These are phyloP conservation scores for Apophysomyces sp. DNA, from an alignment of 371 early-diverging fungal genomes.

Conservation along the genomic window DNA sequence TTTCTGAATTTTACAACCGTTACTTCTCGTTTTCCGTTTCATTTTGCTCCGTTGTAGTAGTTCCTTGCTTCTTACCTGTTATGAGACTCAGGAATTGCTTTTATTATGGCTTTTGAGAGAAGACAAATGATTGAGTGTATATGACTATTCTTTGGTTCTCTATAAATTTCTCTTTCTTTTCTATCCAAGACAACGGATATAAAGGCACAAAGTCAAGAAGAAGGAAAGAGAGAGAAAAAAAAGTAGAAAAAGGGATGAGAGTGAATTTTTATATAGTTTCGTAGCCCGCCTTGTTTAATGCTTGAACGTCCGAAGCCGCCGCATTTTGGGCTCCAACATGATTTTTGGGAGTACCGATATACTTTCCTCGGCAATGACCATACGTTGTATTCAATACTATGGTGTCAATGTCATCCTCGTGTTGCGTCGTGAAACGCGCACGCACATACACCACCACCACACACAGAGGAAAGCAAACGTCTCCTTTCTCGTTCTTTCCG, in stretches of 20 bases:
- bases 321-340: too few relatives aligned
- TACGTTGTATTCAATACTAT: too few relatives aligned
- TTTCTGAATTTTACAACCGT: not conserved
- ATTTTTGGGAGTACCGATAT: too few relatives aligned
- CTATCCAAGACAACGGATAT: not conserved
- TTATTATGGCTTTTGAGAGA: not conserved
- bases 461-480: too few relatives aligned
- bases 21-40: not conserved
- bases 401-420: too few relatives aligned
- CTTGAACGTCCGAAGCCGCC: too few relatives aligned
- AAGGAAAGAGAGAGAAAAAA: slow-evolving; percentile 6
- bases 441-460: too few relatives aligned
- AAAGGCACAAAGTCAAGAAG: not conserved
- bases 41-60: not conserved
- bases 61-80: not conserved
- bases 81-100: not conserved
- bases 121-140: not conserved
- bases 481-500: too few relatives aligned
- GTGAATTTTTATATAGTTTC: slow-evolving; percentile 2
- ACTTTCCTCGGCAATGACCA: too few relatives aligned
- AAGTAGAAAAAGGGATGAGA: slow-evolving; percentile 5
- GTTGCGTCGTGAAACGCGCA: too few relatives aligned
- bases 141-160: not conserved
- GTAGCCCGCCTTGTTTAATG: not conserved
- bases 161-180: not conserved